phyloP scores from a whole-genome alignment of 2,329 filamentous ascomycete genomes.

The Cercospora brassicicola region DNA sequence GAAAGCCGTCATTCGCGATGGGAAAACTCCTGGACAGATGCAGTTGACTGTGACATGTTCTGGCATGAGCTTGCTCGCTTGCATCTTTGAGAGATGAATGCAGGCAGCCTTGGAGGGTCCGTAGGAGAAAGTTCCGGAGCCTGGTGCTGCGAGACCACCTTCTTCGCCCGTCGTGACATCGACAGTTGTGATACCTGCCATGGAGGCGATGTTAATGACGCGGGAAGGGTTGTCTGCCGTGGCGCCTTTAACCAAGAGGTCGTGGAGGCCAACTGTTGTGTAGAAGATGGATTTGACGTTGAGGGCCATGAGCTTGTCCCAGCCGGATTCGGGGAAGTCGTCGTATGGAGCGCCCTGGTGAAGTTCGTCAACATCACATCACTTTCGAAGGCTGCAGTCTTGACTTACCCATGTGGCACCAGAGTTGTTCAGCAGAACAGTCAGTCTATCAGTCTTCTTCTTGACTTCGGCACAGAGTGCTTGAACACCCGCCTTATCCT shows the following conservation, averaged over 20 bases:
- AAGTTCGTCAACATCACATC: background rate
- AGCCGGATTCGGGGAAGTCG: conserved; percentile 58
- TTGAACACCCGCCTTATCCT: conserved; percentile 47
- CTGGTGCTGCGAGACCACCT: conserved; percentile 55
- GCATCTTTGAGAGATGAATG: conserved; percentile 58
- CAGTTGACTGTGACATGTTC: conserved; percentile 57
- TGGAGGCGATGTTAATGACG: conserved; percentile 51
- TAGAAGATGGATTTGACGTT: conserved; percentile 45
- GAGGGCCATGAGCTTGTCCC: conserved; percentile 55
- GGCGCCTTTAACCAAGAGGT: conserved; percentile 46
- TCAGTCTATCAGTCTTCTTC: conserved; percentile 48
- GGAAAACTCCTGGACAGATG: conserved; percentile 57
- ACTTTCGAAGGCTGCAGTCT: background rate
- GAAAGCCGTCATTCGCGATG: conserved; percentile 56
- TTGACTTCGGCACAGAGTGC: conserved; percentile 46
- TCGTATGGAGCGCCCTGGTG: conserved; percentile 55
- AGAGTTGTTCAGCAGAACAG: conserved; percentile 50
- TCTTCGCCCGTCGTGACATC: conserved; percentile 49
- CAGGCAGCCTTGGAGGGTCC: conserved; percentile 53
- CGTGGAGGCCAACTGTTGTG: conserved; percentile 50
- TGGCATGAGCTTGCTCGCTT: conserved; percentile 54
- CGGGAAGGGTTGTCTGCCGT: conserved; percentile 45
- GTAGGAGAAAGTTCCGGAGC: conserved; percentile 44
- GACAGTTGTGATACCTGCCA: conserved; percentile 47
- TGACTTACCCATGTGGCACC: conserved; percentile 42